These are phyloP conservation scores for Thraustotheca clavata DNA, from an alignment of 352 stramenopile genomes.

Conservation along the genomic window DNA sequence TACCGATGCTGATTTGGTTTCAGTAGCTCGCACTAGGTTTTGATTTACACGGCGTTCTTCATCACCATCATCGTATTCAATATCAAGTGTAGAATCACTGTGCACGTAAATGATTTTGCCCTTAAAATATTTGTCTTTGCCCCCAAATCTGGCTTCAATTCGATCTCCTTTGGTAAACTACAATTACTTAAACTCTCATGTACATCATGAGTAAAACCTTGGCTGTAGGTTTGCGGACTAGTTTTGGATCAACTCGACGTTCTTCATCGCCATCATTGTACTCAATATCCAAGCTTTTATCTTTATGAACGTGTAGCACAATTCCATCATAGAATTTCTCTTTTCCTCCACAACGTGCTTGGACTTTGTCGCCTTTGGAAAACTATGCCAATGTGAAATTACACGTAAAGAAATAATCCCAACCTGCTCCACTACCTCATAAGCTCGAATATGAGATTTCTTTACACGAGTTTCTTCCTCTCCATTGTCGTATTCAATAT, in stretches of 20 bases:
- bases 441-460: not conserved
- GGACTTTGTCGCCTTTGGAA: conserved; percentile 38
- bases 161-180: conserved; percentile 43
- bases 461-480: conserved; percentile 52
- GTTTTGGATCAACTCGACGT: conserved; percentile 27
- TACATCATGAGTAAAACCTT: not conserved
- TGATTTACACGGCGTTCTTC: conserved; percentile 39
- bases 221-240: not conserved
- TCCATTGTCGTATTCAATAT: conserved; percentile 68
- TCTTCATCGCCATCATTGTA: conserved; percentile 75
- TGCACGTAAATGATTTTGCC: conserved; percentile 44
- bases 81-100: conserved; percentile 42
- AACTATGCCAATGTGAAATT: conserved; percentile 26
- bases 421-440: not conserved
- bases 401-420: not conserved
- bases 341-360: conserved; percentile 55
- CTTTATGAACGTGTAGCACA: conserved; percentile 41
- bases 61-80: conserved; percentile 69
- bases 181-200: not conserved
- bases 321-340: conserved; percentile 37
- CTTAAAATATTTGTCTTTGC: conserved; percentile 36
- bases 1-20: not conserved
- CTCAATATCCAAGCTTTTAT: conserved; percentile 46
- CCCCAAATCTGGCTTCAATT: conserved; percentile 59
- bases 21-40: not conserved